Evolutionary conservation across 1,284 basidiomycete genomes (phyloP), one percentile per base, ranked within the genome.

Genomic region (Ganoderma lingzhi): DNA sequence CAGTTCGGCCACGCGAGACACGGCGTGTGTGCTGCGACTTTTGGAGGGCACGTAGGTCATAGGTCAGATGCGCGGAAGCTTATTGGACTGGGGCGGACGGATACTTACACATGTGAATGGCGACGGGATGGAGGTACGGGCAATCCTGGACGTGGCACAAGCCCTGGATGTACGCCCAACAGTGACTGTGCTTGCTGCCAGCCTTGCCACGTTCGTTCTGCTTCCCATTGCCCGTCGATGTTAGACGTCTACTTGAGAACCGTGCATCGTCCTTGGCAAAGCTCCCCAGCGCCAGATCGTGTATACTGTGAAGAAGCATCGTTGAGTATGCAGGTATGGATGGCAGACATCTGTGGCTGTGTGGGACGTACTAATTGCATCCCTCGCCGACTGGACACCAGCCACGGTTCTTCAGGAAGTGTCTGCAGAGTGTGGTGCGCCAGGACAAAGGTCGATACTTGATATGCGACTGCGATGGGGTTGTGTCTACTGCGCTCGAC

Each of bases 291-390:
- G 68, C 51, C 32, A 78, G 69, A 68, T 85, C 84, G 70, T 86
- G 85, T 14, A 82, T 79, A 69, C 85, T 86, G 68, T 28, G 53
- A n/a, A 65, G 63, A 65, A 42, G 63, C 9, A 66, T 61, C 64
- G 6, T 42, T 70, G 23, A 55, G 70, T n/a, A 14, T 10, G 12
- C 17, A 53, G 48, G 12, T 14, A 53, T 28, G 37, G 44, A 53
- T n/a, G 62, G 64, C 56, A 41, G 59, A 23, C 23, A 28, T 2
- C 23, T 28, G 59, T 61, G 48, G 45, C 66, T 62, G 32, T 63
- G 62, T 59, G 53, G 41, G 15, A 75, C 85, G 72, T 76, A 87
- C 86, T 85, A 85, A 70, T 77, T 81, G 70, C 85, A 87, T n/a
- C 78, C 75, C 14, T 80, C 77, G 19, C 82, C 84, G 14, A 80